Percentiles rank a stretch among this genome's conserved stretches.
Evolutionary conservation across 371 early-diverging fungal species (phyloP).

Genomic region (Nematocida sp.): DNA sequence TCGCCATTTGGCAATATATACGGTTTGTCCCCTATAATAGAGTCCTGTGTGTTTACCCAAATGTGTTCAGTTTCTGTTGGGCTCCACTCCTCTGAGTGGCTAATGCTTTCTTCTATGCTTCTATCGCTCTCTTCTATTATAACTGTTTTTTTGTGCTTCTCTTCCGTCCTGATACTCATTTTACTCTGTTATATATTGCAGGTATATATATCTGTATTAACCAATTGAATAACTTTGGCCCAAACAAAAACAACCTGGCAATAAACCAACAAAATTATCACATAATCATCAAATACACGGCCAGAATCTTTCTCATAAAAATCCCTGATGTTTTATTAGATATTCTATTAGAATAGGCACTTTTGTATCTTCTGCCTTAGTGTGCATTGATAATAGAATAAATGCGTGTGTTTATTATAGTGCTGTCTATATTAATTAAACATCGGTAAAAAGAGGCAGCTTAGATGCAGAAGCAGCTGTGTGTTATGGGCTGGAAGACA

Average conservation of each 20-base stretch:
- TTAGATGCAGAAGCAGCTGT: too few relatives aligned
- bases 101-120: background rate
- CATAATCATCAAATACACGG: background rate
- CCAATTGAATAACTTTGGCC: constrained; percentile 30
- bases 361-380: too few relatives aligned
- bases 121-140: background rate
- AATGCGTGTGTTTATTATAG: too few relatives aligned
- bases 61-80: background rate
- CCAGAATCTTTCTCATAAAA: background rate
- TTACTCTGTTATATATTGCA: constrained; percentile 2
- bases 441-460: too few relatives aligned
- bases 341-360: too few relatives aligned
- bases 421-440: too few relatives aligned
- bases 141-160: background rate
- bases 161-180: constrained; percentile 17
- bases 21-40: constrained; percentile 47
- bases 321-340: too few relatives aligned
- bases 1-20: constrained; percentile 47
- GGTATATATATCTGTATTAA: constrained; percentile 31
- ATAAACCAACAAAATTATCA: constrained; percentile 25
- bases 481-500: too few relatives aligned
- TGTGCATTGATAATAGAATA: too few relatives aligned
- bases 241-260: constrained; percentile 35
- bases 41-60: constrained; percentile 47
- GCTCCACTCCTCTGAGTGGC: constrained; percentile 6